Evolutionary conservation across 805 yeast species (phyloP).

Genomic region (Candida silvicultrix): DNA sequence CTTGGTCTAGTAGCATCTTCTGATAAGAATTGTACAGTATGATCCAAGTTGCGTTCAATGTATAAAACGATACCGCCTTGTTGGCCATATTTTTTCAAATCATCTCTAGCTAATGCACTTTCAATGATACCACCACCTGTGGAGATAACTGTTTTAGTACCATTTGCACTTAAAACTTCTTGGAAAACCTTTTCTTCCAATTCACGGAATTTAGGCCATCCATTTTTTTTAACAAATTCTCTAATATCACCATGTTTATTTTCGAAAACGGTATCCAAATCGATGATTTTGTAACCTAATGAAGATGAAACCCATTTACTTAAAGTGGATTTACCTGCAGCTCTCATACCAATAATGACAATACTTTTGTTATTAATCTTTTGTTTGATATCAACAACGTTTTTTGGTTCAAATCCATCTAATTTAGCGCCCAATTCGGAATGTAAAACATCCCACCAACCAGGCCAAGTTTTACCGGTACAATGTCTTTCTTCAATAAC

Average conservation of each 20-base stretch:
- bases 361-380: conserved; percentile 42
- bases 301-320: conserved; percentile 71
- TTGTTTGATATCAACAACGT: conserved; percentile 12
- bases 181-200: conserved; percentile 55
- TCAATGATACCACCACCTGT: conserved; percentile 98
- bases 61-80: conserved; percentile 74
- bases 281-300: conserved; percentile 63
- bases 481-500: conserved; percentile 81
- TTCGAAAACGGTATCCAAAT: conserved; percentile 72
- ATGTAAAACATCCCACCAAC: conserved; percentile 96
- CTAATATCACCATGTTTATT: conserved; percentile 45
- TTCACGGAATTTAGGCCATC: conserved; percentile 86
- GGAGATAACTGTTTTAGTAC: conserved; percentile 58
- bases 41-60: conserved; percentile 79
- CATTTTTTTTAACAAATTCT: conserved; percentile 51
- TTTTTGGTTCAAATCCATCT: conserved; percentile 63
- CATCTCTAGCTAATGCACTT: conserved; percentile 54
- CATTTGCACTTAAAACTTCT: conserved; percentile 35
- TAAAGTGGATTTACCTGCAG: conserved; percentile 90
- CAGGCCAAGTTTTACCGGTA: conserved; percentile 99
- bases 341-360: conserved; percentile 93
- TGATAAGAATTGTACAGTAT: conserved; percentile 69
- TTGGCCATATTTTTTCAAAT: conserved; percentile 47
- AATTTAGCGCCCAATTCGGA: conserved; percentile 56
- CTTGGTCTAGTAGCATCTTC: conserved; percentile 86